phyloP scores from a whole-genome alignment of 305 asterid genomes.

The Petunia hybrid region DNA sequence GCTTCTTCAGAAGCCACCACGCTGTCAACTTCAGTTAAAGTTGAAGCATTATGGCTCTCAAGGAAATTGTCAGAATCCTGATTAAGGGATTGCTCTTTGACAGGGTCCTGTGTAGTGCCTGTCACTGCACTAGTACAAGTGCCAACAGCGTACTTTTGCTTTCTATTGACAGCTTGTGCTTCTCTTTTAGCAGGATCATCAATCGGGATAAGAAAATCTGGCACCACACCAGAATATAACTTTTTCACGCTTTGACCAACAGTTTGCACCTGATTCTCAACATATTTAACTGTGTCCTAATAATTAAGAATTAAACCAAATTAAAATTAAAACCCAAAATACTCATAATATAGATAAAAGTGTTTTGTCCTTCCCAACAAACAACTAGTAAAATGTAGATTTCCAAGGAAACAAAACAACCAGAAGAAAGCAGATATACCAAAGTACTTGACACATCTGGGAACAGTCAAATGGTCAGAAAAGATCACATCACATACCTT shows the following conservation, averaged over 20 bases:
- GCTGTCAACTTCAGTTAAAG: slow-evolving; percentile 27
- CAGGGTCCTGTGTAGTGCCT: slow-evolving; percentile 31
- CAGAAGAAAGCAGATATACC: not conserved
- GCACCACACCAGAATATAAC: slow-evolving; percentile 59
- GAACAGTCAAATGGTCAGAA: slow-evolving; percentile 9
- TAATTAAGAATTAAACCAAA: slow-evolving; percentile 5
- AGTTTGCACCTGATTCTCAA: slow-evolving; percentile 63
- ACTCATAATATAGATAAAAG: slow-evolving; percentile 2
- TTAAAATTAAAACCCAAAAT: not conserved
- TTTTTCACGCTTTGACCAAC: slow-evolving; percentile 62
- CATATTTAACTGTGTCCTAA: slow-evolving; percentile 61
- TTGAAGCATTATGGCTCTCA: slow-evolving; percentile 28
- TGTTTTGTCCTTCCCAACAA: not conserved
- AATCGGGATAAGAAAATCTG: slow-evolving; percentile 51
- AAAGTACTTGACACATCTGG: not conserved
- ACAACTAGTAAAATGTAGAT: slow-evolving; percentile 11
- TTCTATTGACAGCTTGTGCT: slow-evolving; percentile 32
- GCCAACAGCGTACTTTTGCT: slow-evolving; percentile 30
- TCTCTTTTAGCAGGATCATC: slow-evolving; percentile 35
- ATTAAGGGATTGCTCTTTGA: slow-evolving; percentile 36
- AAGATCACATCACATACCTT: slow-evolving; percentile 42
- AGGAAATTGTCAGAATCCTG: slow-evolving; percentile 35
- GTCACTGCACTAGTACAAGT: slow-evolving; percentile 27
- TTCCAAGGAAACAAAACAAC: slow-evolving; percentile 19
- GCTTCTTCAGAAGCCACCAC: slow-evolving; percentile 39